Evolutionary conservation across 139 green algal genomes (phyloP), one percentile per base, ranked within the genome.

Genomic region (Yamagishiella unicocca): DNA sequence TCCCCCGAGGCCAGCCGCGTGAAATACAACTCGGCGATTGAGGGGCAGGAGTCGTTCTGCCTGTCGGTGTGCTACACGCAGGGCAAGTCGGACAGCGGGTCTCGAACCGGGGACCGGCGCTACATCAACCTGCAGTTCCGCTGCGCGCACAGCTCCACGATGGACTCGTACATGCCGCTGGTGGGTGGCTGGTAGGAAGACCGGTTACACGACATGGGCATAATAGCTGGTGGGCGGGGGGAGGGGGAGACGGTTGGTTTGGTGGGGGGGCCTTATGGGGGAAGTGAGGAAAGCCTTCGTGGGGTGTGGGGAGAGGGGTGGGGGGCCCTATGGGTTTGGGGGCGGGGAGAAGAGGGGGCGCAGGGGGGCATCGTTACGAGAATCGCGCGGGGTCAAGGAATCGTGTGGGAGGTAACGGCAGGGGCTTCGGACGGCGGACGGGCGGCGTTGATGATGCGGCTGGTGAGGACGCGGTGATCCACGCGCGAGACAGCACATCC

Each of bases 91-190:
- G 66, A 35, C 31, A 43, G 64, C 21, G 17, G 50, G 12, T 25
- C 12, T 58, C 50, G 12, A 12, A 58, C n/a, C 64, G 31, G 54
- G 24, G 54, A 33, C 2, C 72, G 74, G 50, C 50, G 84, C 31
- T 50, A 27, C 38, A 42, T 89, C 24, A 89, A 43, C 33, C 37
- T 92, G 24, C 71, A 90, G 58, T 93, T 95, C 76, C 84, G 90
- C 2, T 90, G 84, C 62, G 90, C 92, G 6, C 74, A 85, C 84
- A 92, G 43, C 71, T 89, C 72, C 21, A 84, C 58, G 0, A 54
- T 91, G 7, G 89, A 89, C 61, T 61, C 29, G 35, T 89, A 84
- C 72, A 92, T 92, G 89, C 89, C 89, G 31, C 78, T 81, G 77
- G 77, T 90, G 38, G 22, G 76, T 24, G 7, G 46, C 22, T 71